Evolutionary conservation across 306 rosid species (phyloP), one percentile per base, ranked within the genome.

Genomic region (Quercus wislizeni): DNA sequence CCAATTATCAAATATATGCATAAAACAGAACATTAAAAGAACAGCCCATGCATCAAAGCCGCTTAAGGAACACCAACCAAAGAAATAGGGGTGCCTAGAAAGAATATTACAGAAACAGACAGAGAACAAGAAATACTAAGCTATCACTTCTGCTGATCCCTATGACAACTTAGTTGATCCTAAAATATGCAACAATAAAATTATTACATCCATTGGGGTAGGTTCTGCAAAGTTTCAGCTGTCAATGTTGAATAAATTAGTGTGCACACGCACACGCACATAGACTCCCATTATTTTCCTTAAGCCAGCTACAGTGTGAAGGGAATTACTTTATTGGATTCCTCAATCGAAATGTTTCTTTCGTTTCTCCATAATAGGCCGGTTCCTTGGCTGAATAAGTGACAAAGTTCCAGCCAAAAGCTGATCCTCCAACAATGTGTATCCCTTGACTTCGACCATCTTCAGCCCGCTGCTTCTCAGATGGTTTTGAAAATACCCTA

Each of bases 341-440:
- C 38, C 72, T 67, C 78, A 75, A 74, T 82, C 94, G 90, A 70
- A 80, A 94, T 51, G 86, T 57, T 75, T 92, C 94, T 85, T 94
- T 94, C 6, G 97, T 86, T 65, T 78, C 77, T 55, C 98, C 97
- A 78, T 79, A 91, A 74, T 91, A 94, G 78, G 86, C 91, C 12
- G 97, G 83, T 17, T 87, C 87, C 2, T 64, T 41, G 67, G 90
- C 83, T n/a, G 83, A 21, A 79, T 71, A 88, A 70, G 92, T 88
- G 72, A 94, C 83, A 73, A 94, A 94, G 58, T 94, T 94, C 97
- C 97, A 94, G 46, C 97, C 98, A 21, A 92, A 89, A 57, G 94
- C 98, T 14, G 98, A 94, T 72, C 98, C 98, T 33, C 98, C 98
- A 74, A 94, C 92, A 54, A 91, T 71, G 69, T 88, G 90, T 56